These are phyloP conservation scores for Parasarocladium wereldwijsianum DNA, from an alignment of 2,329 filamentous ascomycete genomes.

Conservation along the genomic window DNA sequence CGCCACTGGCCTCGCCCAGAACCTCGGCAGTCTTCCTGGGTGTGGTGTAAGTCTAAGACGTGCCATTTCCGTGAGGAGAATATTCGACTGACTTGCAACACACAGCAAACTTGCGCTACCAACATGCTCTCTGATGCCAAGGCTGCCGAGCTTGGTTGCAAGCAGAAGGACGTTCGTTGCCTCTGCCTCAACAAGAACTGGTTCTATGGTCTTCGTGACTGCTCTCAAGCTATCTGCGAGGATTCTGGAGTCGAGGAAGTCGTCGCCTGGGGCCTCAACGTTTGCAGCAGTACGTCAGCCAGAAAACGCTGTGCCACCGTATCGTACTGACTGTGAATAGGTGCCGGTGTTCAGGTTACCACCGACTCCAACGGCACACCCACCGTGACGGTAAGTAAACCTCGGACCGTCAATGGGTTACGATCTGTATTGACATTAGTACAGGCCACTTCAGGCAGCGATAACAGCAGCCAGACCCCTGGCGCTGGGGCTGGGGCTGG, in stretches of 20 bases:
- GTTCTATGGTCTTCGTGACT: slow-evolving; percentile 35
- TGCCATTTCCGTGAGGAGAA: too few species aligned
- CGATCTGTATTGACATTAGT: background rate
- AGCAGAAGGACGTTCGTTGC: slow-evolving; percentile 23
- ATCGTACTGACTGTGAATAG: slow-evolving; percentile 7
- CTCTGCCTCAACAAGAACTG: slow-evolving; percentile 33
- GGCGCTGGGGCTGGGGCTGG: slow-evolving; percentile 2
- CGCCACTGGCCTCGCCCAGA: slow-evolving; percentile 25
- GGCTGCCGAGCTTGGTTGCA: slow-evolving; percentile 30
- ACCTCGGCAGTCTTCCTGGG: slow-evolving; percentile 24
- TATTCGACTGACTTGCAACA: background rate
- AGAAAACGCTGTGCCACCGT: slow-evolving; percentile 6
- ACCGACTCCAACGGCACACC: slow-evolving; percentile 11
- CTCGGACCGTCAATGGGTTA: background rate
- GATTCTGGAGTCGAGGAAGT: slow-evolving; percentile 18
- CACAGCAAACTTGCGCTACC: slow-evolving; percentile 31
- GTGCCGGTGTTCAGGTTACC: slow-evolving; percentile 20
- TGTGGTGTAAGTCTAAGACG: slow-evolving; percentile 38
- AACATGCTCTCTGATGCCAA: slow-evolving; percentile 32
- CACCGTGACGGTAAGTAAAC: slow-evolving; percentile 9
- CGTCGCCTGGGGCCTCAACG: slow-evolving; percentile 21
- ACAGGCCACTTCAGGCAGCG: background rate
- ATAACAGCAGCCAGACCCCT: slow-evolving; percentile 4
- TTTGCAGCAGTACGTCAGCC: slow-evolving; percentile 22
- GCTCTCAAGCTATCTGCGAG: slow-evolving; percentile 28